These are phyloP conservation scores for Tulasnella sp. DNA, from an alignment of 768 basidiomycete genomes.

Conservation along the genomic window DNA sequence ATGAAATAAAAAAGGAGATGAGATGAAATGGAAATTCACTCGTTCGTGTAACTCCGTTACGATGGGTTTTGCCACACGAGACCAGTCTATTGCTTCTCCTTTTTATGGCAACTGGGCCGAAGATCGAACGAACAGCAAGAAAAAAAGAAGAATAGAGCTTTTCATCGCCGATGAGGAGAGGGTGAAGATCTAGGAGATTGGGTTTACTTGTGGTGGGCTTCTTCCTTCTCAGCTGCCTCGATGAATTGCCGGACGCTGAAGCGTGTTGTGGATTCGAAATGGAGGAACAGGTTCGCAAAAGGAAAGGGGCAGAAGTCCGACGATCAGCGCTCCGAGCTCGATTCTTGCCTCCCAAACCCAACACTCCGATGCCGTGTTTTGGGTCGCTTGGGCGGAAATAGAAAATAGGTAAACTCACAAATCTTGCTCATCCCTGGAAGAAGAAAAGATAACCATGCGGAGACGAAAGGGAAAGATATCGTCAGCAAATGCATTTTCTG, in stretches of 20 bases:
- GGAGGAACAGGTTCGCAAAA: not conserved
- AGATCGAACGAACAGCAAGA: not conserved
- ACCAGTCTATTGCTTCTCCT: not conserved
- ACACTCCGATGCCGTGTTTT: not conserved
- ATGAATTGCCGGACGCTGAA: slow-evolving; percentile 70
- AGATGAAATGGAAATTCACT: not conserved
- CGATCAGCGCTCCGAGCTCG: slow-evolving; percentile 1
- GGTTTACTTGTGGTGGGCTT: slow-evolving; percentile 4
- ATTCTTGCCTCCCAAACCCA: not conserved
- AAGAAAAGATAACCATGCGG: not conserved
- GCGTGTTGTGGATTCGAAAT: not conserved
- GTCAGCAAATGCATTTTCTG: not conserved
- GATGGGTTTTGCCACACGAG: not conserved
- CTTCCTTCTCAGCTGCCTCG: slow-evolving; percentile 69
- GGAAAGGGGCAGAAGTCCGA: slow-evolving; percentile 30
- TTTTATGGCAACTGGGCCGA: not conserved
- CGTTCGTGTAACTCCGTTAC: too few relatives aligned
- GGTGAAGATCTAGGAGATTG: not conserved
- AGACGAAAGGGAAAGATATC: not conserved
- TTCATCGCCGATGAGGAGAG: not conserved
- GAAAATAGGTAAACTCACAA: slow-evolving; percentile 46
- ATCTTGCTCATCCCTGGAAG: slow-evolving; percentile 66
- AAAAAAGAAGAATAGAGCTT: not conserved
- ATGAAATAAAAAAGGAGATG: not conserved
- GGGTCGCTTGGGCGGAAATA: not conserved